These are phyloP conservation scores for Artemisia tridentata DNA, from an alignment of 129 eudicot species.

Conservation along the genomic window DNA sequence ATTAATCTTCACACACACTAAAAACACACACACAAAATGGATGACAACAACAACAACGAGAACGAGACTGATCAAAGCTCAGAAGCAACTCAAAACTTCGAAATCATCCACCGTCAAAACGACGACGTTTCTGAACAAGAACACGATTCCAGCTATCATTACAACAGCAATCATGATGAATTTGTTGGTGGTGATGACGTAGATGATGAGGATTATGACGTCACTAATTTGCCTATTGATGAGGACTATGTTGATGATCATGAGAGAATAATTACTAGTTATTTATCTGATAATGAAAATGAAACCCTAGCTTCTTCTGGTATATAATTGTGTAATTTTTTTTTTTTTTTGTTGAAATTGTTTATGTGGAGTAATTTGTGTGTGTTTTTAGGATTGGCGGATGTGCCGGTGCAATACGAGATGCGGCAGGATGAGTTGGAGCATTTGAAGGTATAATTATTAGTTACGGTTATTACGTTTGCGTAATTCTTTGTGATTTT, in stretches of 20 bases:
- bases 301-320: slow-evolving; percentile 44
- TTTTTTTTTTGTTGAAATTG: neutral
- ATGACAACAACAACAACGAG: slow-evolving; percentile 16
- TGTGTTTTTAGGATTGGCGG: slow-evolving; percentile 31
- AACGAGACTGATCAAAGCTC: slow-evolving; percentile 29
- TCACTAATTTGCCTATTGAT: slow-evolving; percentile 28
- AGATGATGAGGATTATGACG: slow-evolving; percentile 32
- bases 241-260: neutral
- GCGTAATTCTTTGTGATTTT: slow-evolving; percentile 5
- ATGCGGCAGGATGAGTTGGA: slow-evolving; percentile 35
- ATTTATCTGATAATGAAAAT: slow-evolving; percentile 4
- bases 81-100: slow-evolving; percentile 33
- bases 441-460: slow-evolving; percentile 30
- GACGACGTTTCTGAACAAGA: slow-evolving; percentile 4
- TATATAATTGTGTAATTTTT: neutral
- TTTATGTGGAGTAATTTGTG: neutral
- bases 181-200: slow-evolving; percentile 17
- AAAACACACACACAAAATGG: slow-evolving; percentile 22
- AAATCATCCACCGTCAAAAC: slow-evolving; percentile 10
- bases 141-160: slow-evolving; percentile 13
- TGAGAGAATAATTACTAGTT: too few species aligned
- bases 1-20: neutral
- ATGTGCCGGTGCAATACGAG: slow-evolving; percentile 39
- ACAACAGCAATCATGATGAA: slow-evolving; percentile 13
- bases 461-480: neutral